Conservation (phyloP, 345 rosid species). For the Gynandropsis gynandra region DNA sequence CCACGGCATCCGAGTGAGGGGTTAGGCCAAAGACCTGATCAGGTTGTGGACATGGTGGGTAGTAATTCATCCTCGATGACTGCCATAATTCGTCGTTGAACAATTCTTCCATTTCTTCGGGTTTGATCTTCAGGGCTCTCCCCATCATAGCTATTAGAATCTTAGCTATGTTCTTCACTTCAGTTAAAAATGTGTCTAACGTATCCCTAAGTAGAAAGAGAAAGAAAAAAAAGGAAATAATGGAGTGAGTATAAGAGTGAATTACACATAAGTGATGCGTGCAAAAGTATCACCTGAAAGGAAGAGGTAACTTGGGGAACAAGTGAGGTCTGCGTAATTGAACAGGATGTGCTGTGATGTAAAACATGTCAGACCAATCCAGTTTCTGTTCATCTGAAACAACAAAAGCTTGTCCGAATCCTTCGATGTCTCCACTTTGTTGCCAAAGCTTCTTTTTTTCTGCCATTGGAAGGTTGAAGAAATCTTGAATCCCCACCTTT, state of each 20-base stretch:
- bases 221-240: not conserved
- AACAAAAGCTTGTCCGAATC: conserved; percentile 38
- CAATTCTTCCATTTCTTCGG: conserved; percentile 28
- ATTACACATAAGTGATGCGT: not conserved
- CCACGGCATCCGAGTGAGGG: conserved; percentile 35
- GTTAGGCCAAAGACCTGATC: conserved; percentile 28
- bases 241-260: not conserved
- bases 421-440: conserved; percentile 28
- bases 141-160: conserved; percentile 21
- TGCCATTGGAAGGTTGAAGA: conserved; percentile 37
- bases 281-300: conserved; percentile 29
- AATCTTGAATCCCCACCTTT: conserved; percentile 25
- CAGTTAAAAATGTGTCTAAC: conserved; percentile 25
- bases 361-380: conserved; percentile 37
- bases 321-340: conserved; percentile 29
- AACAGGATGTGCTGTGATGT: conserved; percentile 24
- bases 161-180: conserved; percentile 27
- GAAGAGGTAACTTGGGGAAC: conserved; percentile 31
- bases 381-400: conserved; percentile 43
- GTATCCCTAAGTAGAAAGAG: conserved; percentile 26
- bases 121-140: conserved; percentile 22
- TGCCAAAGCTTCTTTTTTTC: conserved; percentile 39
- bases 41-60: conserved; percentile 38
- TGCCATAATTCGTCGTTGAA: conserved; percentile 30
- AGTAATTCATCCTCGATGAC: conserved; percentile 29